Evolutionary conservation across 2,329 filamentous ascomycete genomes (phyloP).

Genomic region (Colletotrichum siamense): DNA sequence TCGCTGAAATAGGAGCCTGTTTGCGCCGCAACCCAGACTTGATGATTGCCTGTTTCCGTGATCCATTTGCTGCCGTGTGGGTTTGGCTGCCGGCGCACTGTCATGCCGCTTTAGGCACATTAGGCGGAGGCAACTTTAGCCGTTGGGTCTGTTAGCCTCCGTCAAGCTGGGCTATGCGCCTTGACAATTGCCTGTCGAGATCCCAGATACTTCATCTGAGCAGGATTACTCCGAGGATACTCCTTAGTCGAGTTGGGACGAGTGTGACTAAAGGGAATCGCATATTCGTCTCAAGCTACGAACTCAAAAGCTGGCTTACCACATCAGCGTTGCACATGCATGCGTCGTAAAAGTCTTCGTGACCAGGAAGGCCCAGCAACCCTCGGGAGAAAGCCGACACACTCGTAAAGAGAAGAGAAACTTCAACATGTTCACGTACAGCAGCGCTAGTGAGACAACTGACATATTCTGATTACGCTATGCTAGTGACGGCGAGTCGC

Average conservation of each 20-base stretch:
- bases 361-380: fast-evolving
- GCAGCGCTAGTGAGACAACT: neutral
- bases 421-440: neutral
- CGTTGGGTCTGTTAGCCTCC: neutral
- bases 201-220: neutral
- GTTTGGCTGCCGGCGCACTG: neutral
- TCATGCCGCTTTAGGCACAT: neutral
- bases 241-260: neutral
- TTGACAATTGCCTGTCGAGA: neutral
- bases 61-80: neutral
- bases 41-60: neutral
- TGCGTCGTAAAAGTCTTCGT: neutral
- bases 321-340: neutral
- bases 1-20: neutral
- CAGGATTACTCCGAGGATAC: neutral
- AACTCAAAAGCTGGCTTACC: neutral
- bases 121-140: neutral
- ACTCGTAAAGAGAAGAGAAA: neutral
- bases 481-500: neutral
- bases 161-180: neutral
- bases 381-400: neutral
- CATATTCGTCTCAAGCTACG: neutral
- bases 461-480: neutral
- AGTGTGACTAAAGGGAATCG: neutral
- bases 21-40: neutral